Percentiles rank a stretch among this genome's conserved stretches.
These are phyloP conservation scores for Aureobasidium musti DNA, from an alignment of 2,329 filamentous ascomycete genomes.

Conservation along the genomic window DNA sequence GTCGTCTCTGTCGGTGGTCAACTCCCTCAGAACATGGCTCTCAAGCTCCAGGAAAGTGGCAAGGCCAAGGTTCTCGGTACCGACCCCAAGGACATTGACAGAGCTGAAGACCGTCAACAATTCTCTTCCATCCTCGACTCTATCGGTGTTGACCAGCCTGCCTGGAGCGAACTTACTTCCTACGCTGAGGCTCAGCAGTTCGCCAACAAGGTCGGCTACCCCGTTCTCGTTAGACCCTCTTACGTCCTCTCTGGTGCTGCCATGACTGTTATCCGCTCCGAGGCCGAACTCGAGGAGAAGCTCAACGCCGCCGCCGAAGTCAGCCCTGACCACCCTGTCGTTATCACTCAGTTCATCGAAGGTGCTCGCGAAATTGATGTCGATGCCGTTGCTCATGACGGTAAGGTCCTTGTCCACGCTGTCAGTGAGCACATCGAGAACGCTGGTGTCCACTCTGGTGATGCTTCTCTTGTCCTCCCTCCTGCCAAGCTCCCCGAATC, in stretches of 20 bases:
- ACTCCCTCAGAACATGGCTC: slow-evolving; percentile 94
- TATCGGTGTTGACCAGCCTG: slow-evolving; percentile 94
- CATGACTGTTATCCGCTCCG: slow-evolving; percentile 93
- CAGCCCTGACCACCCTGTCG: slow-evolving; percentile 94
- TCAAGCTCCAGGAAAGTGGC: slow-evolving; percentile 87
- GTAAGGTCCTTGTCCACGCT: slow-evolving; percentile 85
- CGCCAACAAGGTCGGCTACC: slow-evolving; percentile 82
- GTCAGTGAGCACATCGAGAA: slow-evolving; percentile 96
- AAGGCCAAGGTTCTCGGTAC: slow-evolving; percentile 91
- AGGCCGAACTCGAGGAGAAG: slow-evolving; percentile 91
- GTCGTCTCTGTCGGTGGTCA: slow-evolving; percentile 96
- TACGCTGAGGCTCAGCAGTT: slow-evolving; percentile 86
- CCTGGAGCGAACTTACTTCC: slow-evolving; percentile 95
- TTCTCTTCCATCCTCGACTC: slow-evolving; percentile 97
- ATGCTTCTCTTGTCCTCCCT: slow-evolving; percentile 91
- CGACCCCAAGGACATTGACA: slow-evolving; percentile 91
- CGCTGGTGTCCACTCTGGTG: slow-evolving; percentile 96
- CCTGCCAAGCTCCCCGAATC: slow-evolving; percentile 74
- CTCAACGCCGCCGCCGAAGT: slow-evolving; percentile 86
- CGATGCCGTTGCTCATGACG: slow-evolving; percentile 84
- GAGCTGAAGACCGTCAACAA: slow-evolving; percentile 96
- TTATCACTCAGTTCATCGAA: slow-evolving; percentile 98
- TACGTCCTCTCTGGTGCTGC: slow-evolving; percentile 97
- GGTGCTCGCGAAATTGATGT: slow-evolving; percentile 96
- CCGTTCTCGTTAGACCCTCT: slow-evolving; percentile 88